Base-by-base conservation (phyloP, 1,139 yeast species). In the Hansenula lynferdii region DNA sequence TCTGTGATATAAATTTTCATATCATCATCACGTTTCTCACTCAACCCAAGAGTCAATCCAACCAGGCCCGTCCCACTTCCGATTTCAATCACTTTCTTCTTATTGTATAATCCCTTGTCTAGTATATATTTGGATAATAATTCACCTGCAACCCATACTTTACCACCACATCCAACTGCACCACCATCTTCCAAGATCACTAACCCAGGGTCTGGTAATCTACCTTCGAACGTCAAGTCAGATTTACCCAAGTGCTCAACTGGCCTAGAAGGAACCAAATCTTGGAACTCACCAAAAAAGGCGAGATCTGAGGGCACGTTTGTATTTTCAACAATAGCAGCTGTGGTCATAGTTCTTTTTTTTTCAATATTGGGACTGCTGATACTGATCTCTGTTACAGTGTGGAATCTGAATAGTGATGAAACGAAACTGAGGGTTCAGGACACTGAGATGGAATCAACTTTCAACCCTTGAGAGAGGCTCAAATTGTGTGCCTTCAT, bases 1-100 rank as follows among this genome's bases (percentile, higher is more conserved):
- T 64, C 69, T 0, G 80, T 72, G 41, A 73, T 62, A 45, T 57
- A 65, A 2, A 74, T 61, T 29, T 65, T 53, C 39, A 63, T 48
- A 39, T 61, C 64, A 19, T 52, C 40, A 19, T 47, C 50, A 22
- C 50, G 40, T 16, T 44, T 41, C 16, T 44, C 46, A 18, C 54
- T 53, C 22, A 56, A 37, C 0, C 62, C 65, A 12, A 60, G 44
- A 14, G 64, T 53, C 17, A 65, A 38, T 0, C 77, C 80, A 9
- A 70, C 75, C 3, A 75, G 58, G 0, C 80, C 80, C 1, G 81
- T 75, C 1, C 81, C 81, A 41, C 75, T 67, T 0, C 81, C 81
- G 16, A 75, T 56, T 45, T 75, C 81, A 14, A 75, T 50, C 5
- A 73, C 61, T 33, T 62, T 64, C 31, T 51, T 56, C 38, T 42